Conservation (phyloP, 73 alveolate genomes). For the Uronychia setigera region DNA sequence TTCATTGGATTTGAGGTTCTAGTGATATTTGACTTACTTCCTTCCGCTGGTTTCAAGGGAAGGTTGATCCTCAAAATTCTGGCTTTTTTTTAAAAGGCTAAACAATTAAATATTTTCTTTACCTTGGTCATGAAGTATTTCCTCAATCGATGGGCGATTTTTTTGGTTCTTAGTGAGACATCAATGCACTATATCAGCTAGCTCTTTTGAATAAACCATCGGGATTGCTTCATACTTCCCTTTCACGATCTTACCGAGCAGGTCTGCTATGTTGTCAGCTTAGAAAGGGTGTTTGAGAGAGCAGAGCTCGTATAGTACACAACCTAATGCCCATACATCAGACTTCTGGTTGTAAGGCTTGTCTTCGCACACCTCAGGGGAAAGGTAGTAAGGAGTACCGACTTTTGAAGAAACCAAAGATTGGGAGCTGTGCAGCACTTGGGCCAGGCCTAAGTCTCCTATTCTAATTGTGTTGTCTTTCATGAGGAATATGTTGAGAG, state of each 20-base stretch:
- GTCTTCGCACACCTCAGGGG: constrained; percentile 80
- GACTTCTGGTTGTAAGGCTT: constrained; percentile 76
- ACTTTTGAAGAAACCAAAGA: constrained; percentile 87
- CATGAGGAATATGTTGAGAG: constrained; percentile 59
- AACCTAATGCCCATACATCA: constrained; percentile 90
- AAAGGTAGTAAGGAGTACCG: constrained; percentile 87
- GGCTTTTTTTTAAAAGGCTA: no score
- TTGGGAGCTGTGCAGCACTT: constrained; percentile 44
- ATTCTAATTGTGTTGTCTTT: constrained; percentile 55
- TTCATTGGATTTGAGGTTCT: no score
- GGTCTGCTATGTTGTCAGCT: constrained; percentile 95
- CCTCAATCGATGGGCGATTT: constrained; percentile 90
- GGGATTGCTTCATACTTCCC: constrained; percentile 95
- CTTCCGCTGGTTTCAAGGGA: no score
- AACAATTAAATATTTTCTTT: no score
- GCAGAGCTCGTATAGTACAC: constrained; percentile 83
- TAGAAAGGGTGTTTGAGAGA: constrained; percentile 85
- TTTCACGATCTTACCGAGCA: constrained; percentile 92
- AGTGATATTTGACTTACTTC: no score
- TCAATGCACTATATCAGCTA: constrained; percentile 80
- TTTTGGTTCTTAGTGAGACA: constrained; percentile 87
- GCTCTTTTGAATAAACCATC: constrained; percentile 74
- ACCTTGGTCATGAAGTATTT: no score
- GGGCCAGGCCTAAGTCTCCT: constrained; percentile 84
- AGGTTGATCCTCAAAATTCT: no score